Evolutionary conservation across 768 basidiomycete species (phyloP).

Genomic region (Suillus brevipes): DNA sequence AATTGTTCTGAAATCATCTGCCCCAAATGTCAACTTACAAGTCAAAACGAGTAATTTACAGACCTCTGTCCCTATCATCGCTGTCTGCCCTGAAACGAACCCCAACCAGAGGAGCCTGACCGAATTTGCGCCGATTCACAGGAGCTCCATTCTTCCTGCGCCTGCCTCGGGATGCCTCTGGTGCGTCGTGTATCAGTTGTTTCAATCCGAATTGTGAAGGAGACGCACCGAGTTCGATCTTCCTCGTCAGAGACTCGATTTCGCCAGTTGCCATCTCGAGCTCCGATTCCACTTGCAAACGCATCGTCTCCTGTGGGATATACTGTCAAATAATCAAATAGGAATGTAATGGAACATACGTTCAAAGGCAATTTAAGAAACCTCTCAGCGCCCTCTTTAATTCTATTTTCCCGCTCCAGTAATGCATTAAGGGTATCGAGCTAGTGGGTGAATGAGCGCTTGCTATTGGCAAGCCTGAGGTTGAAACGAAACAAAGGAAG

Average conservation of each 20-base stretch:
- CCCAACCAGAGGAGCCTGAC: constrained; percentile 31
- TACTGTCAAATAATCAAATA: constrained; percentile 15
- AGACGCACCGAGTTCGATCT: constrained; percentile 46
- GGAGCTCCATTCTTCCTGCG: constrained; percentile 32
- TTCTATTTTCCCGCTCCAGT: constrained; percentile 74
- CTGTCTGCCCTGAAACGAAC: constrained; percentile 32
- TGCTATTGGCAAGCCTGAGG: neutral
- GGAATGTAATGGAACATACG: constrained; percentile 31
- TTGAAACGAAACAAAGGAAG: neutral
- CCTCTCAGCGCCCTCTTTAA: constrained; percentile 92
- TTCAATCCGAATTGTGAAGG: neutral
- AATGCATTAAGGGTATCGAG: constrained; percentile 66
- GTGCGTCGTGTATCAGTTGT: constrained; percentile 19
- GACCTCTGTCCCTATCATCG: constrained; percentile 39
- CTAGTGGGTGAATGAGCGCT: constrained; percentile 36
- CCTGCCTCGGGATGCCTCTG: constrained; percentile 32
- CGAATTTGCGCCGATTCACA: constrained; percentile 32
- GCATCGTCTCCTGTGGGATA: constrained; percentile 50
- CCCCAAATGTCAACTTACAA: neutral
- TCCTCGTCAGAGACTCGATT: constrained; percentile 62
- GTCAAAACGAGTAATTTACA: neutral
- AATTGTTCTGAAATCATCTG: constrained; percentile 75
- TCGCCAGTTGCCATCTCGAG: constrained; percentile 72
- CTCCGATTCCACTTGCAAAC: constrained; percentile 73
- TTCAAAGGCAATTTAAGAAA: constrained; percentile 68